A percentile compares a stretch with the other conserved stretches of the same genome.
Conservation (phyloP, 2,329 filamentous ascomycete genomes). For the Boeremia lycopersici region DNA sequence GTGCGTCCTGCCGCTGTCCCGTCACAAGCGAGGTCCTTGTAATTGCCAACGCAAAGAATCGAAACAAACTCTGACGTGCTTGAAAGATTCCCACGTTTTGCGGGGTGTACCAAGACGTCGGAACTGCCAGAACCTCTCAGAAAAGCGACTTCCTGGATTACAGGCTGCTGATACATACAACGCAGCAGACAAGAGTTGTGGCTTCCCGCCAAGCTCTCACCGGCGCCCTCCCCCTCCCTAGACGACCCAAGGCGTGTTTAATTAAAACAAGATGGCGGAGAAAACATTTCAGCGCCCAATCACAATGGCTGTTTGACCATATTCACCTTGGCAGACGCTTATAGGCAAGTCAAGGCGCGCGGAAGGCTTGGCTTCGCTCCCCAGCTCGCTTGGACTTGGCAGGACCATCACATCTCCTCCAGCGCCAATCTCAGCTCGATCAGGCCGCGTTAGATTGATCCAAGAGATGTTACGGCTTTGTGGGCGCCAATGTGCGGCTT, state of each 20-base stretch:
- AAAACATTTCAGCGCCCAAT: neutral
- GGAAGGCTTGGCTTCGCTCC: conserved; percentile 19
- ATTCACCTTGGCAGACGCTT: conserved; percentile 13
- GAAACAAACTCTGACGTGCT: neutral
- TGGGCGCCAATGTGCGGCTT: neutral
- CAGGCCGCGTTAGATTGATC: conserved; percentile 2
- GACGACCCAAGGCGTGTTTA: neutral
- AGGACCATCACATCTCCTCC: conserved; percentile 15
- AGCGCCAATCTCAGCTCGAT: conserved; percentile 13
- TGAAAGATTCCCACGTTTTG: neutral
- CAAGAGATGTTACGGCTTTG: conserved; percentile 1
- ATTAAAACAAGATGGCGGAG: conserved; percentile 1
- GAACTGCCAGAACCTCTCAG: neutral
- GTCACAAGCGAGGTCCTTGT: neutral
- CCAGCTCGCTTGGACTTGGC: conserved; percentile 14
- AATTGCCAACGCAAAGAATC: neutral
- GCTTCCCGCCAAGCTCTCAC: neutral
- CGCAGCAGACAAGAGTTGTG: conserved; percentile 12
- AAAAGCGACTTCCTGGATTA: neutral
- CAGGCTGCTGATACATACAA: conserved; percentile 2
- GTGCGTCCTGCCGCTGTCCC: neutral
- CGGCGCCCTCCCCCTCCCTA: neutral
- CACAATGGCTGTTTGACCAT: neutral
- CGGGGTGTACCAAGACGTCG: neutral
- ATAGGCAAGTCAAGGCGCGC: conserved; percentile 17